Conservation (phyloP, 106 monocot species). For the Phalaenopsis aphrodite region DNA sequence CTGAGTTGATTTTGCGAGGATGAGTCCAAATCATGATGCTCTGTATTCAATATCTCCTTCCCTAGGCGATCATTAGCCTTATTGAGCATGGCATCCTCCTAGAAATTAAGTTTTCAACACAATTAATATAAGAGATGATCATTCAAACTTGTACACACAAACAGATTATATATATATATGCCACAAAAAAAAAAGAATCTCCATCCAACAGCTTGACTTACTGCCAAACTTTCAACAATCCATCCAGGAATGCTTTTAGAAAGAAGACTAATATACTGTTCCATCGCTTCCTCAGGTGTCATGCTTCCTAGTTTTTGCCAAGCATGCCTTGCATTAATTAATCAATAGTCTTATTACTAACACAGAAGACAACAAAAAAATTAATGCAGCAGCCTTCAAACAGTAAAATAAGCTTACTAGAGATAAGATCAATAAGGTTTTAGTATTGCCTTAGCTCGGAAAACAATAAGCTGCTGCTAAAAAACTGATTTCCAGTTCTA, state of each 20-base stretch:
- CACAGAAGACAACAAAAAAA: neutral
- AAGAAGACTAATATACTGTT: slow-evolving; percentile 49
- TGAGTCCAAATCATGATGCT: neutral
- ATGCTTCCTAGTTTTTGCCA: slow-evolving; percentile 61
- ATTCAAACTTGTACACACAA: no score
- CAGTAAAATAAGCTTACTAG: neutral
- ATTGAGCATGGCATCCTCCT: slow-evolving; percentile 12
- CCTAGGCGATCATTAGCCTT: slow-evolving; percentile 6
- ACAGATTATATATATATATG: no score
- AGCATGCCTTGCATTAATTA: slow-evolving; percentile 48
- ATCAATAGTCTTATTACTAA: slow-evolving; percentile 14
- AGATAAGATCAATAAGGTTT: neutral
- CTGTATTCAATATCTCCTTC: neutral
- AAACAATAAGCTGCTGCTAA: neutral
- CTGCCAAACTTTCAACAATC: slow-evolving; percentile 16
- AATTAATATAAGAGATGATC: neutral
- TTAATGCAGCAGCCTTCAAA: neutral
- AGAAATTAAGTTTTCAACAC: neutral
- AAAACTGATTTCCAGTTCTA: neutral
- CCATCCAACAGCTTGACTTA: slow-evolving; percentile 11
- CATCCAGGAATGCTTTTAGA: slow-evolving; percentile 51
- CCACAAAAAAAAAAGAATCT: no score
- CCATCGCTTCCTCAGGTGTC: slow-evolving; percentile 66
- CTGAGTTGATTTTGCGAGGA: neutral
- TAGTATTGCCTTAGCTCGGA: neutral